A percentile compares a stretch with the other conserved stretches of the same genome.
Conservation (phyloP, 1,284 basidiomycete genomes). For the Melampsora larici-populina region DNA sequence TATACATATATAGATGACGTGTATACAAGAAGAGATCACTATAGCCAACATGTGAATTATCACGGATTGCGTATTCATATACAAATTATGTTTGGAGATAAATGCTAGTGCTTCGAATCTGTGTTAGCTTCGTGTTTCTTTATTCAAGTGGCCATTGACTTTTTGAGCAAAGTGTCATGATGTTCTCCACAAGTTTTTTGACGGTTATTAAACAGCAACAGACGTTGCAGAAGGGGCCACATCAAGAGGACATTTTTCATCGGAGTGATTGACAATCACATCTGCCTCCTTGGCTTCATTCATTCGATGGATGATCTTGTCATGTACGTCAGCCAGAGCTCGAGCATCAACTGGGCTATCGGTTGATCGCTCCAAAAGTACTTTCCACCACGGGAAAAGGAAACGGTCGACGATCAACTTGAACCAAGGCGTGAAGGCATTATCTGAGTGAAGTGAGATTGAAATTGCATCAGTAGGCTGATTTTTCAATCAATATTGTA, state of each 20-base stretch:
- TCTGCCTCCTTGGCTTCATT: not conserved
- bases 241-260: slow-evolving; percentile 1
- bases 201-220: not conserved
- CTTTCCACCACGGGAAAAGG: slow-evolving; percentile 98
- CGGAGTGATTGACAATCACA: not conserved
- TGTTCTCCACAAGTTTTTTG: too few relatives aligned
- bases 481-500: slow-evolving; percentile 6
- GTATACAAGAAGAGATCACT: too few relatives aligned
- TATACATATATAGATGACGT: too few relatives aligned
- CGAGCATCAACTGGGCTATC: slow-evolving; percentile 21
- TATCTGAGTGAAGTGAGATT: slow-evolving; percentile 59
- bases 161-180: too few relatives aligned
- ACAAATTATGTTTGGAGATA: too few relatives aligned
- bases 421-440: slow-evolving; percentile 98
- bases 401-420: slow-evolving; percentile 95
- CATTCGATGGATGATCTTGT: slow-evolving; percentile 38
- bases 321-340: slow-evolving; percentile 6
- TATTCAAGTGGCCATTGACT: too few relatives aligned
- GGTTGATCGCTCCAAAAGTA: slow-evolving; percentile 63
- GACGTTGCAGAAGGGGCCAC: not conserved
- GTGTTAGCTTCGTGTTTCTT: too few relatives aligned
- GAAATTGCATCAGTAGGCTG: not conserved
- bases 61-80: too few relatives aligned
- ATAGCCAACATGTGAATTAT: too few relatives aligned
- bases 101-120: too few relatives aligned